Base-by-base conservation (phyloP, 768 basidiomycete species). In the Dacryopinax primogenitus region DNA sequence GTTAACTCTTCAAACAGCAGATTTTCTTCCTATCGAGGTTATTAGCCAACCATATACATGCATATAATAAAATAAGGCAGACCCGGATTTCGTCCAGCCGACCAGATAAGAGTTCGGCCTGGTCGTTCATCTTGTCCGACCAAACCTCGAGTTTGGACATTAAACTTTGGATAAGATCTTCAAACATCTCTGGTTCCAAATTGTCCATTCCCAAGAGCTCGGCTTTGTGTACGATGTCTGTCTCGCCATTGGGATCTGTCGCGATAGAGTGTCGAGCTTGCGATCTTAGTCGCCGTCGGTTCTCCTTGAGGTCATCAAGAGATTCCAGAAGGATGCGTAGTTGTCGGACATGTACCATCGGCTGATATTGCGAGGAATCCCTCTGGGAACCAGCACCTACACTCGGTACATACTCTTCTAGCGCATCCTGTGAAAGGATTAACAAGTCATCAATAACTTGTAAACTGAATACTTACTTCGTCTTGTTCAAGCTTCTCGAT, bases 121-220 rank as follows among this genome's bases (percentile, higher is more conserved):
- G 79, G 64, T 82, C 83, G 35, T 81, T 78, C 35, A 97, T 77
- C 62, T 78, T 79, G 21, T 68, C 69, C 61, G 73, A 73, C 71
- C 86, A 87, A 66, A 80, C 81, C 66, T 90, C 88, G 68, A 92
- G 94, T 75, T 92, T 93, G 0, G 80, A 81, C 62, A 97, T 74
- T 70, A 90, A 88, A 66, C 84, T 81, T 65, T 91, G 86, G 32
- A 87, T 82, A 13, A 90, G 78, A 64, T 88, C 87, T 71, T 93
- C 90, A 72, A 97, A 97, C 86, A 88, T 87, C 26, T 85, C 87
- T 0, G 94, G 85, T 35, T 86, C 84, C 18, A 91, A 82, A 70
- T 91, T 85, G 63, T 86, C 85, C 47, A 92, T 79, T 1, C 82
- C 82, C 16, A 81, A 77, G 0, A 90, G 84, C 26, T 84, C 84